phyloP scores from a whole-genome alignment of 805 yeast species.

The Isabelozyma pseudorhagii region DNA sequence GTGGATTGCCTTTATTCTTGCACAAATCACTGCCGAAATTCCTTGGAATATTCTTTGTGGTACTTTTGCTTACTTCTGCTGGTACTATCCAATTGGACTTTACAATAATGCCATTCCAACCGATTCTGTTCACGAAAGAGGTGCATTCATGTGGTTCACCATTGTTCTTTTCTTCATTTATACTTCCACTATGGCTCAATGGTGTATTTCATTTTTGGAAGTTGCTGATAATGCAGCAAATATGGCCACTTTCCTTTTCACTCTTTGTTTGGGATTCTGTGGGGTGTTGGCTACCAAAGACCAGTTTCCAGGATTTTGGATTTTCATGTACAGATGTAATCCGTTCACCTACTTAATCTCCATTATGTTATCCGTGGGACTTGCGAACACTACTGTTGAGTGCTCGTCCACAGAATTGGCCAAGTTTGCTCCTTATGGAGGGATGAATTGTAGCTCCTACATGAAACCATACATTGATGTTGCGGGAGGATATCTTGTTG shows the following conservation, averaged over 20 bases:
- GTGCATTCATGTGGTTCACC: constrained; percentile 52
- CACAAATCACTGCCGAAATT: constrained; percentile 63
- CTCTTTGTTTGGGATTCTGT: constrained; percentile 67
- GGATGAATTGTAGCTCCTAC: constrained; percentile 29
- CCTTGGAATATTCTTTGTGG: constrained; percentile 64
- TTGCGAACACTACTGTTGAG: constrained; percentile 22
- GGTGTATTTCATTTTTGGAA: constrained; percentile 57
- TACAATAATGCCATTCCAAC: constrained; percentile 18
- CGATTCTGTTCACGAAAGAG: constrained; percentile 42
- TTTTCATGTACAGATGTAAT: constrained; percentile 33
- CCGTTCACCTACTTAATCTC: constrained; percentile 34
- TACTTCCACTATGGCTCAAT: constrained; percentile 56
- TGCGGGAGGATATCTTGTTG: no score
- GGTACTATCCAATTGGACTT: constrained; percentile 42
- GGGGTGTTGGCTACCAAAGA: constrained; percentile 66
- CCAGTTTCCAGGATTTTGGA: constrained; percentile 61
- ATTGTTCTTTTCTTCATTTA: constrained; percentile 46
- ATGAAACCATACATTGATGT: constrained; percentile 4
- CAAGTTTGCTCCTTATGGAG: constrained; percentile 18
- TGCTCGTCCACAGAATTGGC: constrained; percentile 22
- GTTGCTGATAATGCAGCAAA: constrained; percentile 64
- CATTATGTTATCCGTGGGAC: constrained; percentile 24
- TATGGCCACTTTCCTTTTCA: constrained; percentile 52
- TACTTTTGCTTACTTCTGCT: constrained; percentile 61
- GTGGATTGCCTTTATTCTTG: constrained; percentile 60